A percentile compares a stretch with the other conserved stretches of the same genome.
phyloP scores from a whole-genome alignment of 306 rosid species.

The Inga oerstediana region DNA sequence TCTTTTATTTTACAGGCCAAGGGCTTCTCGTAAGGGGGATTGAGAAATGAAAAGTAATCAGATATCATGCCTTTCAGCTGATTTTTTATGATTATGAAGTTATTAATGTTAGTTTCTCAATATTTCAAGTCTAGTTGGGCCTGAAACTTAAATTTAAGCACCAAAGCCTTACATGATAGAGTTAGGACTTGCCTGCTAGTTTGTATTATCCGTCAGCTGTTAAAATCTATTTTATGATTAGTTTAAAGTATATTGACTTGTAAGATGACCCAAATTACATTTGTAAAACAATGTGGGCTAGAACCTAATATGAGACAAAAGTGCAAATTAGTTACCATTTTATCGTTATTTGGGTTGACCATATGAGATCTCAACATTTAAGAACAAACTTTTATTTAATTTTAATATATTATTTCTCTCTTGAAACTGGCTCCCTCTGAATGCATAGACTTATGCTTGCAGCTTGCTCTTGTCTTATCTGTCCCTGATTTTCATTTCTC shows the following conservation, averaged over 20 bases:
- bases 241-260: constrained; percentile 1
- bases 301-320: not conserved
- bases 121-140: constrained; percentile 1
- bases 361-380: not conserved
- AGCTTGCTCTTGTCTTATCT: not conserved
- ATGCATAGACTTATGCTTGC: not conserved
- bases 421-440: not conserved
- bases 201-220: not conserved
- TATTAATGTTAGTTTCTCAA: not conserved
- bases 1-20: not conserved
- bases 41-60: not conserved
- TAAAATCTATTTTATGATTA: constrained; percentile 12
- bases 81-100: not conserved
- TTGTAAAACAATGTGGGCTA: not conserved
- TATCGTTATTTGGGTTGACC: not conserved
- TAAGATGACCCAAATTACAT: constrained; percentile 1
- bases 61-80: not conserved
- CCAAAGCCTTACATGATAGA: not conserved
- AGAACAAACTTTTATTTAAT: constrained; percentile 5
- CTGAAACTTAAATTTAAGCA: not conserved
- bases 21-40: not conserved
- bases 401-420: not conserved
- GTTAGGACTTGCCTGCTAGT: not conserved
- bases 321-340: not conserved
- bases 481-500: not conserved